Percentiles rank a stretch among this genome's conserved stretches.
phyloP scores from a whole-genome alignment of 371 early-diverging fungal genomes.

The Mucor piriformis region DNA sequence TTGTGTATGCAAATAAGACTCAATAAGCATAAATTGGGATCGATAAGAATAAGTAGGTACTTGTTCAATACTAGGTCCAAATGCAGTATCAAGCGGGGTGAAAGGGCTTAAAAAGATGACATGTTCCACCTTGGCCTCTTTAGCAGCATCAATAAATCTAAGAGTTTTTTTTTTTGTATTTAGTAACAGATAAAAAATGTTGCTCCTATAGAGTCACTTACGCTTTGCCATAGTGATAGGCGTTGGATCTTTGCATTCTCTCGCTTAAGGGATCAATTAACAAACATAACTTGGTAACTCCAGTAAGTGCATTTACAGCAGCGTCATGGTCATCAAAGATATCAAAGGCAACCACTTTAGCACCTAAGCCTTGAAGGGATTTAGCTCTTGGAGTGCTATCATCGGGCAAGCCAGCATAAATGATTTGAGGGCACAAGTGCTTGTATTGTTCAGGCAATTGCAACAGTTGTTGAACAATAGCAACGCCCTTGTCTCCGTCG shows the following conservation, averaged over 20 bases:
- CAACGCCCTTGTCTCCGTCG: slow-evolving; percentile 53
- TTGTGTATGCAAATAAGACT: slow-evolving; percentile 40
- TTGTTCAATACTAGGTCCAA: slow-evolving; percentile 33
- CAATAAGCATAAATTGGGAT: slow-evolving; percentile 48
- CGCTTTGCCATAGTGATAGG: slow-evolving; percentile 47
- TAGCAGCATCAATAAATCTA: slow-evolving; percentile 54
- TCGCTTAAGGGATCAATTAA: slow-evolving; percentile 51
- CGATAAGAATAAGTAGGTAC: slow-evolving; percentile 32
- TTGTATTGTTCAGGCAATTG: slow-evolving; percentile 40
- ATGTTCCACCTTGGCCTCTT: slow-evolving; percentile 46
- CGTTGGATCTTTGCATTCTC: slow-evolving; percentile 47
- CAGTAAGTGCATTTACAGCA: slow-evolving; percentile 43
- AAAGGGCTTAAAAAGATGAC: slow-evolving; percentile 53
- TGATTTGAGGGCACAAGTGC: slow-evolving; percentile 37
- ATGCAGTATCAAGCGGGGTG: slow-evolving; percentile 36
- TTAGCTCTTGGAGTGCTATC: slow-evolving; percentile 39
- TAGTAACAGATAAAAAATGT: background rate
- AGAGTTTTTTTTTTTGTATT: no score
- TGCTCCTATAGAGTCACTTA: slow-evolving; percentile 23
- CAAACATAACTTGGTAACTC: slow-evolving; percentile 43
- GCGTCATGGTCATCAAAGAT: slow-evolving; percentile 36
- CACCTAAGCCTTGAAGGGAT: slow-evolving; percentile 36
- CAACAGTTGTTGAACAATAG: slow-evolving; percentile 45
- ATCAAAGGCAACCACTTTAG: slow-evolving; percentile 43
- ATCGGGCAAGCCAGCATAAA: slow-evolving; percentile 50